Conservation (phyloP, 805 yeast species). For the Ogataea nonfermentans region DNA sequence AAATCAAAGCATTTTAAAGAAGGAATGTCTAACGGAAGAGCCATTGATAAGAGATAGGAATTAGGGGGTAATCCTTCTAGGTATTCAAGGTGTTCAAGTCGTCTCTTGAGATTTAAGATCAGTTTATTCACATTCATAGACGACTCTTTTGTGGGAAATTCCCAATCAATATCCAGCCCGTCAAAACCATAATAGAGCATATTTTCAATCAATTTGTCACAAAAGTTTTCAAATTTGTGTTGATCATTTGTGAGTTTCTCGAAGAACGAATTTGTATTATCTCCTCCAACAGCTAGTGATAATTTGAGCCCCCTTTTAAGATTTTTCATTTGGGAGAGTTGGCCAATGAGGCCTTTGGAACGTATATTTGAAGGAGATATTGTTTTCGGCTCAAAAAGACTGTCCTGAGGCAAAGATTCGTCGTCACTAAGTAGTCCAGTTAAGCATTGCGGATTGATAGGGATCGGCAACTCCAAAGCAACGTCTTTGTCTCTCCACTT, state of each 20-base stretch:
- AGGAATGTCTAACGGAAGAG: constrained; percentile 67
- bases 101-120: constrained; percentile 38
- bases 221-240: constrained; percentile 43
- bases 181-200: constrained; percentile 66
- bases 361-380: constrained; percentile 1
- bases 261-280: constrained; percentile 48
- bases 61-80: constrained; percentile 13
- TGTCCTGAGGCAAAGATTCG: neutral
- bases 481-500: constrained; percentile 63
- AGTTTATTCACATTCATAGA: constrained; percentile 44
- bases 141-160: constrained; percentile 63
- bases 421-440: neutral
- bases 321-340: constrained; percentile 28
- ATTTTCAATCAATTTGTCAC: constrained; percentile 44
- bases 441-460: constrained; percentile 9
- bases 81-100: constrained; percentile 40
- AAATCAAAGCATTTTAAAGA: constrained; percentile 45
- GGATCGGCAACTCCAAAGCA: constrained; percentile 43
- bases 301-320: constrained; percentile 44
- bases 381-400: constrained; percentile 3
- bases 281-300: constrained; percentile 82
- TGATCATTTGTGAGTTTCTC: constrained; percentile 29
- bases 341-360: constrained; percentile 31
- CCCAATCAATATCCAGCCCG: constrained; percentile 96
- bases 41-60: constrained; percentile 57